Evolutionary conservation across 2,329 filamentous ascomycete species (phyloP).

Genomic region (Talaromyces sp.): DNA sequence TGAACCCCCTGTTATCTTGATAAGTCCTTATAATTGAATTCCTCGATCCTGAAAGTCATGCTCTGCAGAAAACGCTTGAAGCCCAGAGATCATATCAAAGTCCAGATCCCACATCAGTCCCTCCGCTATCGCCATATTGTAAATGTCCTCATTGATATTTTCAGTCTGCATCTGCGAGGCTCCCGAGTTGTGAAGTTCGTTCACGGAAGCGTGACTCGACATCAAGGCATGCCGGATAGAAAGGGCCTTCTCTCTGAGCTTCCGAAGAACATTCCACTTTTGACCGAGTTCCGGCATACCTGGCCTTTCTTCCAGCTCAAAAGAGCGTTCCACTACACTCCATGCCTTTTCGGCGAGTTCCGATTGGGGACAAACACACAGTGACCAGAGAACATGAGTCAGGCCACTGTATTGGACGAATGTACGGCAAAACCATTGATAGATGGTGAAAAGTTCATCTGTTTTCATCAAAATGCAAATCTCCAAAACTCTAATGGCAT

Average conservation of each 20-base stretch:
- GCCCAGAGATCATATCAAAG: slow-evolving; percentile 5
- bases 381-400: slow-evolving; percentile 47
- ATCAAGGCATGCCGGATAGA: background rate
- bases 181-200: background rate
- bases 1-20: background rate
- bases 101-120: slow-evolving; percentile 11
- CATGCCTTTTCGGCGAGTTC: slow-evolving; percentile 36
- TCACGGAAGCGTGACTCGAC: background rate
- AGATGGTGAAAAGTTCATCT: background rate
- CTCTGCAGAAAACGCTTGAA: background rate
- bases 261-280: background rate
- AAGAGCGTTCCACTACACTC: slow-evolving; percentile 14
- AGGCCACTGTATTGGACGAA: slow-evolving; percentile 48
- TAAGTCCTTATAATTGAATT: background rate
- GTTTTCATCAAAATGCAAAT: background rate
- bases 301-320: background rate
- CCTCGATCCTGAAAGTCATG: background rate
- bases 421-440: slow-evolving; percentile 38
- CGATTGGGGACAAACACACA: slow-evolving; percentile 42
- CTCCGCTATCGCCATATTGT: slow-evolving; percentile 7
- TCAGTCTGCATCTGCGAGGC: background rate
- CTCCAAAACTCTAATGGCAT: background rate
- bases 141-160: slow-evolving; percentile 2
- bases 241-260: slow-evolving; percentile 3
- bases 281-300: background rate